Base-by-base conservation (phyloP, 2,329 filamentous ascomycete species). In the Fusarium temperatum region DNA sequence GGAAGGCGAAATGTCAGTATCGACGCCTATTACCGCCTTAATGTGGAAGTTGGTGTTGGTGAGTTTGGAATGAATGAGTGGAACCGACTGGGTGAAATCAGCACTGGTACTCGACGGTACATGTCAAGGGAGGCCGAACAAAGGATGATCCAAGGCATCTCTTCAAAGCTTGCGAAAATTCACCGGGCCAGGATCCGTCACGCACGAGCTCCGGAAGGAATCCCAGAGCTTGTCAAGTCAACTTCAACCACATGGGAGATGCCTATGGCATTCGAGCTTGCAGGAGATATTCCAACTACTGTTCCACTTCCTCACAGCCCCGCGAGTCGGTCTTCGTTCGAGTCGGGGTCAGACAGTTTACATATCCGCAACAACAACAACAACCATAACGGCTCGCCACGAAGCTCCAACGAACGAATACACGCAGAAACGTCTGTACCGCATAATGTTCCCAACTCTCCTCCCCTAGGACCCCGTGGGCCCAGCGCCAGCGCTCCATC, bases 41-140 rank as follows among this genome's bases (percentile, higher is more conserved):
- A 99, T 74, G 96, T 98, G 45, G 95, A 98, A 80, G 92, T 98
- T 22, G 96, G 96, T 3, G 95, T 98, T 7, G 95, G 96, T 60
- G 96, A 98, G 80, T 98, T 98, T 81, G 96, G 94, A 58, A 98
- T 99, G 95, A 99, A 98, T 80, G 96, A 98, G 81, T 99, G 96
- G 96, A 90, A 94, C 78, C 90, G 95, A 8, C 85, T 98, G n/a
- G 92, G 94, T 32, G 96, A 98, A 59, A 98, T 99, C 83, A 98
- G 94, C 84, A 98, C 94, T 20, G 92, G 92, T 80, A 99, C 96
- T 0, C 89, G 94, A 75, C 90, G 92, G 72, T 99, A 98, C 80
- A 89, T 99, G 60, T 85, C 87, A 13, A 92, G 92, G 70, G 87
- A 89, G 17, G 90, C 91, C 2, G 92, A 97, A 66, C 93, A 97